Evolutionary conservation across 495 filamentous ascomycete species (phyloP).

Genomic region (Neurospora sublineolata): DNA sequence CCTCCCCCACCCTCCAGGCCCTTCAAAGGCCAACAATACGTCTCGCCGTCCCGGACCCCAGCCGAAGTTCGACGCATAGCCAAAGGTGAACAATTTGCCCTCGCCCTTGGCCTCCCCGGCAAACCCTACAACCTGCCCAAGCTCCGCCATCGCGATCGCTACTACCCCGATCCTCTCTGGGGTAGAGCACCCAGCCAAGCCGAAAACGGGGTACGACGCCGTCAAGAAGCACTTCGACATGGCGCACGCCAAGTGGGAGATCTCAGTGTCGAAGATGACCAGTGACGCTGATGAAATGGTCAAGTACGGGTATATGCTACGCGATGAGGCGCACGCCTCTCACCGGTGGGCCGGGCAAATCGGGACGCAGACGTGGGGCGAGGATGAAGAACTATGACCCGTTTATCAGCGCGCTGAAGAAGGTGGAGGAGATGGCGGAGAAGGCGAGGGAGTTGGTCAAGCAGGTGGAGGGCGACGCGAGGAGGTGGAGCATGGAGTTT

Average conservation of each 20-base stretch:
- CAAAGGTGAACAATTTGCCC: background rate
- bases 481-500: background rate
- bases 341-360: background rate
- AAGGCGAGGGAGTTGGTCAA: background rate
- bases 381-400: background rate
- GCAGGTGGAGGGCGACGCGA: background rate
- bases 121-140: background rate
- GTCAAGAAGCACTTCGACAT: background rate
- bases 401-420: background rate
- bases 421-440: background rate
- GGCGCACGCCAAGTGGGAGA: background rate
- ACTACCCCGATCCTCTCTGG: background rate
- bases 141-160: background rate
- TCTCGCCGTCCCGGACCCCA: background rate
- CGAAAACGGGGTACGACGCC: background rate
- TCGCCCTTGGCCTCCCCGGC: background rate
- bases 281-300: background rate
- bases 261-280: background rate
- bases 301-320: background rate
- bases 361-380: background rate
- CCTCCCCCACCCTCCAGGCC: background rate
- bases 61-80: background rate
- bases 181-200: background rate
- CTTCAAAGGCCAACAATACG: background rate
- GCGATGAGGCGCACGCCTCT: rapidly evolving